Evolutionary conservation across 768 basidiomycete species (phyloP).

Genomic region (Collybia nuda): DNA sequence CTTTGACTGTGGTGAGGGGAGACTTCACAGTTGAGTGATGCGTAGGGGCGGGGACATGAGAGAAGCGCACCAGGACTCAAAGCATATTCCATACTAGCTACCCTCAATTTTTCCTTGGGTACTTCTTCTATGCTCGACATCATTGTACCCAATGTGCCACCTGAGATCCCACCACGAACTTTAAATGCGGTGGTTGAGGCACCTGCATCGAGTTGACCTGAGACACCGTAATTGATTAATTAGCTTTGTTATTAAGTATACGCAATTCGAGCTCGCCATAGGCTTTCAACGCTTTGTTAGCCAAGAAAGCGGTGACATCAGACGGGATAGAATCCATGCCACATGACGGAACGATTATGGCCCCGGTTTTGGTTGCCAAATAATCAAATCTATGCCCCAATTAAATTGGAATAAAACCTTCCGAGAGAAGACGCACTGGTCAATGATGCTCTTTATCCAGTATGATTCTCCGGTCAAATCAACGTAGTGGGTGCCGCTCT

Average conservation of each 20-base stretch:
- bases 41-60: not conserved
- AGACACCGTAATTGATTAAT: not conserved
- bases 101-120: slow-evolving; percentile 31
- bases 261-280: slow-evolving; percentile 12
- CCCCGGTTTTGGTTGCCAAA: slow-evolving; percentile 63
- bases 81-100: slow-evolving; percentile 30
- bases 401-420: slow-evolving; percentile 5
- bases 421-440: slow-evolving; percentile 39
- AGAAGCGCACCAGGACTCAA: slow-evolving; percentile 39
- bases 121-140: slow-evolving; percentile 35
- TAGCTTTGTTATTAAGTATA: not conserved
- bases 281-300: slow-evolving; percentile 66
- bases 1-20: slow-evolving; percentile 4
- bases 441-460: slow-evolving; percentile 66
- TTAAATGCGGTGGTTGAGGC: slow-evolving; percentile 56
- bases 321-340: slow-evolving; percentile 80
- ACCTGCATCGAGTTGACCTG: slow-evolving; percentile 37
- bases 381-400: slow-evolving; percentile 59
- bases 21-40: not conserved
- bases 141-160: slow-evolving; percentile 59
- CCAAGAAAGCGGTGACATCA: slow-evolving; percentile 67
- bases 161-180: slow-evolving; percentile 52
- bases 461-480: slow-evolving; percentile 77
- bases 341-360: slow-evolving; percentile 78
- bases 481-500: slow-evolving; percentile 77